Evolutionary conservation across 2,329 filamentous ascomycete species (phyloP), one percentile per base, ranked within the genome.

Genomic region (Microdochium nivale): DNA sequence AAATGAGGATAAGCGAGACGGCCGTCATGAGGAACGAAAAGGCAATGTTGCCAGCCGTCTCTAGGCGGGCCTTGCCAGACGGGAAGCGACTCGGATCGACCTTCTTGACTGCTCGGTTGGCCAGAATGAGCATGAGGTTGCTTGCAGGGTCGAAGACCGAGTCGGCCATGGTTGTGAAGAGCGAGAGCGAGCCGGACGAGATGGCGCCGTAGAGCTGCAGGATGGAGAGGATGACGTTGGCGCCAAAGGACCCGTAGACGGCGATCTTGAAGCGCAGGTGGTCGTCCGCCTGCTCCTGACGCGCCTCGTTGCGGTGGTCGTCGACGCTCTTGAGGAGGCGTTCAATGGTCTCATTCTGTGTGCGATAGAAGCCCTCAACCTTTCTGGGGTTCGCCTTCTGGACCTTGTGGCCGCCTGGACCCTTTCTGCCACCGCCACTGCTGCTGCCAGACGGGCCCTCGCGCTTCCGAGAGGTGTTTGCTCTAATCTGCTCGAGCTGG

Each of bases 131-230:
- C 1, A 88, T 92, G 50, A 96, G 67, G 63, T 96, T 96, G 62
- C 87, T 92, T 62, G 95, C 65, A 9, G 90, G 94, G 65, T 97
- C 94, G 70, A 97, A 97, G 58, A 97, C 78, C 49, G 91, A 84
- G 69, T 99, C 94, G 16, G 91, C 92, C 88, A 95, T 95, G 56
- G 92, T 99, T 16, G 94, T 96, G 73, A 97, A 96, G 47, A 99
- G 83, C 4, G 92, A 96, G 33, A 97, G 79, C n/a, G 90, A 96
- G 47, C 87, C 84, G 0, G 91, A 96, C 0, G 87, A 82, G 47
- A 89, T 80, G 55, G 94, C 94, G 44, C 86, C 94, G 65, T 95
- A 99, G 35, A 96, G 74, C 69, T 99, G 94, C 19, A 99, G 76
- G 3, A 77, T 77, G 0, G 91, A 83, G 5, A 99, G 78, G 25